A percentile compares a stretch with the other conserved stretches of the same genome.
Conservation (phyloP, 768 basidiomycete species). For the Hypsizygus marmoreus region DNA sequence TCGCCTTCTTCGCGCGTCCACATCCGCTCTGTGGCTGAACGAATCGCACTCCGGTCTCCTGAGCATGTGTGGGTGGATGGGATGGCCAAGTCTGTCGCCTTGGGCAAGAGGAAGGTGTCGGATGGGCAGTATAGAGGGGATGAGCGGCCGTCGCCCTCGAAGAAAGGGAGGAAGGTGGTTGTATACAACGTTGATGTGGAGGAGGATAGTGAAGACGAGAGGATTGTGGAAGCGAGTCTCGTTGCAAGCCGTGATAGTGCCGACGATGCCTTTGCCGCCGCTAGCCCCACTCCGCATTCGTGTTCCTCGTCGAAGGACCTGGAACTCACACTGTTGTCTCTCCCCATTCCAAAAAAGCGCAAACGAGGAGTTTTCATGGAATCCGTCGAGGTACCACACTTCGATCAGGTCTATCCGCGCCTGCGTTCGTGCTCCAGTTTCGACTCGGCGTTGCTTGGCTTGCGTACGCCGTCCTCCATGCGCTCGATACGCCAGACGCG, state of each 20-base stretch:
- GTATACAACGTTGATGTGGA: slow-evolving; percentile 27
- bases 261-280: neutral
- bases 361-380: too few species aligned
- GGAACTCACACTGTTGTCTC: too few species aligned
- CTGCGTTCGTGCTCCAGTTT: too few species aligned
- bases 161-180: slow-evolving; percentile 45
- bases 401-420: too few species aligned
- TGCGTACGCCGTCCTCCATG: neutral
- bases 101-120: slow-evolving; percentile 49
- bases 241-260: slow-evolving; percentile 9
- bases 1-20: slow-evolving; percentile 35
- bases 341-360: too few species aligned
- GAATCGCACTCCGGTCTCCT: slow-evolving; percentile 42
- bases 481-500: too few species aligned
- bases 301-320: too few species aligned
- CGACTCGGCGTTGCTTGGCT: too few species aligned
- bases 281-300: too few species aligned
- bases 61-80: slow-evolving; percentile 17
- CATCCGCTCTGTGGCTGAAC: slow-evolving; percentile 45
- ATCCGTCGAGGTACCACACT: too few species aligned
- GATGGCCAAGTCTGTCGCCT: slow-evolving; percentile 13
- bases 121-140: slow-evolving; percentile 38
- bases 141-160: slow-evolving; percentile 20
- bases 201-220: slow-evolving; percentile 10
- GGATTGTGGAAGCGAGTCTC: slow-evolving; percentile 5